A percentile compares a stretch with the other conserved stretches of the same genome.
Conservation (phyloP, 1,139 yeast species). For the Yamadazyma oceani region DNA sequence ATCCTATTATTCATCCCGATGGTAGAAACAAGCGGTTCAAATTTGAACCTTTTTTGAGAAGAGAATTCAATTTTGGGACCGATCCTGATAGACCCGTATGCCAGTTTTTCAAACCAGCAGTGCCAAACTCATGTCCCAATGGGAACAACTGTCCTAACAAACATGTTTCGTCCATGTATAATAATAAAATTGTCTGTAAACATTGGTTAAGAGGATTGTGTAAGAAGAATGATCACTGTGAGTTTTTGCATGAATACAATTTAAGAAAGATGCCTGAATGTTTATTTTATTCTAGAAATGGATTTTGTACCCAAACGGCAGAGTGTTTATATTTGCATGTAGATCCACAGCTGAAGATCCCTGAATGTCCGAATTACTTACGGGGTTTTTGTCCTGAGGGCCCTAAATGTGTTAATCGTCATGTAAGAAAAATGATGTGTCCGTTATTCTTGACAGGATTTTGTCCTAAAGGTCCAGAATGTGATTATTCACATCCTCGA, state of each 20-base stretch:
- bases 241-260: constrained; percentile 92
- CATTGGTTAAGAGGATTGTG: constrained; percentile 98
- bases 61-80: constrained; percentile 78
- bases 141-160: constrained; percentile 85
- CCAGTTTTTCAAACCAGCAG: constrained; percentile 62
- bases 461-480: constrained; percentile 75
- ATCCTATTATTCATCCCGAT: constrained; percentile 46
- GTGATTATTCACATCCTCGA: constrained; percentile 60
- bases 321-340: constrained; percentile 93
- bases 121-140: constrained; percentile 76
- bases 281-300: constrained; percentile 81
- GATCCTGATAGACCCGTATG: constrained; percentile 93
- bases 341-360: constrained; percentile 84
- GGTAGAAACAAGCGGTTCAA: constrained; percentile 54
- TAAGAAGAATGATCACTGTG: constrained; percentile 96
- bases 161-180: constrained; percentile 79
- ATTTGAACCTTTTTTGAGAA: constrained; percentile 79
- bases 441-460: constrained; percentile 87
- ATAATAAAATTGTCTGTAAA: constrained; percentile 87
- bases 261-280: constrained; percentile 97
- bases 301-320: constrained; percentile 90
- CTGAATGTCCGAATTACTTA: constrained; percentile 81
- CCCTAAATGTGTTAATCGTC: constrained; percentile 81
- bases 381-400: constrained; percentile 94
- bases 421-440: constrained; percentile 75